These are phyloP conservation scores for Plasmodium fragile DNA, from an alignment of 169 alveolate genomes.

Conservation along the genomic window DNA sequence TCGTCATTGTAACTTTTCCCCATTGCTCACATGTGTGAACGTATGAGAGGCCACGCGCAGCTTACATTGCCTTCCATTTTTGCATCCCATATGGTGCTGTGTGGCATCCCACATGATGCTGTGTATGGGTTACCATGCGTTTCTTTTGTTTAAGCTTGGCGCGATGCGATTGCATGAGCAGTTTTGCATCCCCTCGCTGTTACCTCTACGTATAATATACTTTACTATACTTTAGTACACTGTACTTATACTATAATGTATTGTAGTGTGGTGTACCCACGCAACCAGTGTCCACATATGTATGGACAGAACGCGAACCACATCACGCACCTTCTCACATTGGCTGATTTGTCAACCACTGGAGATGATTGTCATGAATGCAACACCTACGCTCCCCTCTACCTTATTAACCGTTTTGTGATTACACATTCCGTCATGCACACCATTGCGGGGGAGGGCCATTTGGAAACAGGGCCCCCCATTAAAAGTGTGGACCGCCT, in stretches of 20 bases:
- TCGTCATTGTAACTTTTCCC: neutral
- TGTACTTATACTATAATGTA: too few relatives aligned
- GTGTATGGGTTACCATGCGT: neutral
- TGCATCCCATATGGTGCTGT: neutral
- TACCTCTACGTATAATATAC: neutral
- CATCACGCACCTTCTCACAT: neutral
- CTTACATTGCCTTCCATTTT: neutral
- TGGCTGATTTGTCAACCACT: neutral
- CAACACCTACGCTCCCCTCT: neutral
- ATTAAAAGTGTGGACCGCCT: neutral
- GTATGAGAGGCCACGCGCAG: neutral
- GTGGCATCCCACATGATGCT: neutral
- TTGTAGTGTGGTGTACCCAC: neutral
- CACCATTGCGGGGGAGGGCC: neutral
- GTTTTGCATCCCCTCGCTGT: neutral
- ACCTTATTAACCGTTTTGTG: neutral
- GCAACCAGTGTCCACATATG: neutral
- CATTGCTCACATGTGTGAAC: neutral
- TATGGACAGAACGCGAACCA: neutral
- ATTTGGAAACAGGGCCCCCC: neutral
- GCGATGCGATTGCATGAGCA: neutral
- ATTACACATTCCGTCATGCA: neutral
- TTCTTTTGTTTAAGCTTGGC: neutral
- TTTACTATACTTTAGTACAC: neutral
- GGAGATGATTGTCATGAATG: neutral